Conservation (phyloP, 2,329 filamentous ascomycete genomes). For the Graphium sp. region DNA sequence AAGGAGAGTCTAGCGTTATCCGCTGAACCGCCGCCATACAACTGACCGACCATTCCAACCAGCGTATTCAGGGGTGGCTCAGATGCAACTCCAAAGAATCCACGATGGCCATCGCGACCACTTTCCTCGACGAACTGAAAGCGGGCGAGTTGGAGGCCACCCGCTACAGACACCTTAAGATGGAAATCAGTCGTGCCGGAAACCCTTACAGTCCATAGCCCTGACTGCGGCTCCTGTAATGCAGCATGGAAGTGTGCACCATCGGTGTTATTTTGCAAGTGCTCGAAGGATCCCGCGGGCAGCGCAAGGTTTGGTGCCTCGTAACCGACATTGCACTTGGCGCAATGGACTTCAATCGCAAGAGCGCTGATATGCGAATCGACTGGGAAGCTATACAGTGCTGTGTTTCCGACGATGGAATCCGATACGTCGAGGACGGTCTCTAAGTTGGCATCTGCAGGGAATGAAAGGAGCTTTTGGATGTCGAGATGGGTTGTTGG, state of each 20-base stretch:
- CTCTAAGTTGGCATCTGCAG: no score
- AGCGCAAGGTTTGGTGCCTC: not conserved
- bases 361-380: no score
- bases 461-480: no score
- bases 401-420: no score
- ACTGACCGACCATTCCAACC: constrained; percentile 4
- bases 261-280: not conserved
- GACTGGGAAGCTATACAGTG: no score
- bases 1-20: no score
- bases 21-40: no score
- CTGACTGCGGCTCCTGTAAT: constrained; percentile 1
- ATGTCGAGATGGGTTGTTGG: no score
- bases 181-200: constrained; percentile 3
- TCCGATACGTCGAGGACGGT: no score
- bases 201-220: constrained; percentile 4
- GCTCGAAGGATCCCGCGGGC: not conserved
- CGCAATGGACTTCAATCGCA: constrained; percentile 4
- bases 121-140: constrained; percentile 6
- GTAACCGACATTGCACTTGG: no score
- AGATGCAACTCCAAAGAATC: constrained; percentile 6
- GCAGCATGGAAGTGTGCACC: not conserved
- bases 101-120: constrained; percentile 6
- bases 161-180: constrained; percentile 4
- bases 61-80: constrained; percentile 2
- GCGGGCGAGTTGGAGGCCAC: constrained; percentile 4